Conservation (phyloP, 768 basidiomycete species). For the Hirschioporus abietinus region DNA sequence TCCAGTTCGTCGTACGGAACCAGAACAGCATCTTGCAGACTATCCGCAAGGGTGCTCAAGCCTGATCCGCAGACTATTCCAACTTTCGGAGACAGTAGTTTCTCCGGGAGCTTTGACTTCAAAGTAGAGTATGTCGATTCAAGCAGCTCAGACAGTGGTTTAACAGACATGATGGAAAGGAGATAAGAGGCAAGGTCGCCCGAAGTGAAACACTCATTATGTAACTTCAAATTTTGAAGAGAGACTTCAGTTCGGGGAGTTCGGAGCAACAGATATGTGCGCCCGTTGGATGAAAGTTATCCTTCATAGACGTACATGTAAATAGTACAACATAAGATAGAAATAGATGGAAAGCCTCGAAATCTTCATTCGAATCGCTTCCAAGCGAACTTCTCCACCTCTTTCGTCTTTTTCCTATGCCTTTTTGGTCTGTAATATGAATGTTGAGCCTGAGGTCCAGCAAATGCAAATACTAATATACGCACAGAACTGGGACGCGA, state of each 20-base stretch:
- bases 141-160: background rate
- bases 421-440: slow-evolving; percentile 7
- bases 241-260: too few relatives aligned
- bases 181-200: background rate
- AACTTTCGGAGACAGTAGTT: slow-evolving; percentile 52
- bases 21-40: slow-evolving; percentile 47
- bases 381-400: slow-evolving; percentile 19
- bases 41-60: slow-evolving; percentile 65
- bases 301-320: background rate
- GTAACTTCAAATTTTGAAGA: too few relatives aligned
- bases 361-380: slow-evolving; percentile 17
- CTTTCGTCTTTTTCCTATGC: slow-evolving; percentile 19
- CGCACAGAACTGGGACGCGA: slow-evolving; percentile 70
- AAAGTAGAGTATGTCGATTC: background rate
- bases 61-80: slow-evolving; percentile 90
- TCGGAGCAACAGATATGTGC: too few relatives aligned
- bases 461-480: slow-evolving; percentile 12
- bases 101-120: background rate
- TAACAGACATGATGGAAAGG: background rate
- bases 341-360: background rate
- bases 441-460: background rate
- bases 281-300: too few relatives aligned
- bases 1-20: slow-evolving; percentile 65
- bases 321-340: background rate
- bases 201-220: too few relatives aligned